Evolutionary conservation across 208 protist species (phyloP).

Genomic region (Leishmania gerbilli): DNA sequence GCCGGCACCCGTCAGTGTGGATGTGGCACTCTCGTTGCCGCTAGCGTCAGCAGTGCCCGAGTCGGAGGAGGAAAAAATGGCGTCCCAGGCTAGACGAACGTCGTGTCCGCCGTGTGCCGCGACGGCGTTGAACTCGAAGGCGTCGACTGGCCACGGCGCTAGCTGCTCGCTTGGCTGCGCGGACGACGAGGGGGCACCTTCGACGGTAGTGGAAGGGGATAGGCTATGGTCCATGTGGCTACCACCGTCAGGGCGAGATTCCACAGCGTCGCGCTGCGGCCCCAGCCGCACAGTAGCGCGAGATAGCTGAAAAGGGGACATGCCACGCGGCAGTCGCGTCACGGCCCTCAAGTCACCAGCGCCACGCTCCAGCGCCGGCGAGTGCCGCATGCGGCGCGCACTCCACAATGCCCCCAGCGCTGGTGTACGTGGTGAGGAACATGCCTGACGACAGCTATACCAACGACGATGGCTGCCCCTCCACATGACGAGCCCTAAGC

Average conservation of each 20-base stretch:
- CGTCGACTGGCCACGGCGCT: conserved; percentile 69
- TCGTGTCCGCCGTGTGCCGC: conserved; percentile 54
- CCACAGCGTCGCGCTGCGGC: not conserved
- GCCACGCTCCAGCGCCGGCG: not conserved
- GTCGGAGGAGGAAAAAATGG: not conserved
- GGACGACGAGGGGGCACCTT: not conserved
- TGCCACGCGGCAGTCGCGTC: conserved; percentile 21
- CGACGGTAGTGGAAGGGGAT: not conserved
- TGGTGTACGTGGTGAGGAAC: not conserved
- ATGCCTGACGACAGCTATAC: not conserved
- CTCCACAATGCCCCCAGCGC: not conserved
- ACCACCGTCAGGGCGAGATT: not conserved
- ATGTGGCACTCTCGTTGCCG: not conserved
- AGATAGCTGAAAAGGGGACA: conserved; percentile 17
- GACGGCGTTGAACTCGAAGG: conserved; percentile 69
- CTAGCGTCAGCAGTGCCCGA: not conserved
- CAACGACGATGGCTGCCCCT: not conserved
- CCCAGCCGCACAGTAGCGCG: not conserved
- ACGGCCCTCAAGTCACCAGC: not conserved
- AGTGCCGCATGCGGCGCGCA: not conserved
- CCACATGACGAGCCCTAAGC: not conserved
- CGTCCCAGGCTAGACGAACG: conserved; percentile 28
- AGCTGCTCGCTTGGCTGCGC: conserved; percentile 11
- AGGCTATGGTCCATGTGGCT: not conserved
- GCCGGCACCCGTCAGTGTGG: not conserved